Percentiles rank a stretch among this genome's conserved stretches.
These are phyloP conservation scores for Penicillium cosmopolitanum DNA, from an alignment of 495 filamentous ascomycete genomes.

Conservation along the genomic window DNA sequence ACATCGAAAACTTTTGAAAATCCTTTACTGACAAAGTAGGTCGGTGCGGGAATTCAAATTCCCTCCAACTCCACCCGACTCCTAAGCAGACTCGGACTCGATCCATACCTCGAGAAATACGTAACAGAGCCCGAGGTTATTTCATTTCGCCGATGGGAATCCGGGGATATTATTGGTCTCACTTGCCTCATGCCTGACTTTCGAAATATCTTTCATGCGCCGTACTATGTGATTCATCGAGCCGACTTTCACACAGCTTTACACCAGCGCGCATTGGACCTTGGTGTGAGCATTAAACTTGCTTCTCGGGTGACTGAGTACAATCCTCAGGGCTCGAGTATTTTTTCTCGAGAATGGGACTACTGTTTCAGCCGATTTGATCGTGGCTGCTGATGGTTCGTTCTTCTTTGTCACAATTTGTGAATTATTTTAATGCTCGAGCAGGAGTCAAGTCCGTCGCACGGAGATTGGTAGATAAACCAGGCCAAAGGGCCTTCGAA, in stretches of 20 bases:
- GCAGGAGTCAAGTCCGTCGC: conserved; percentile 43
- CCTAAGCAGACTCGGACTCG: conserved; percentile 44
- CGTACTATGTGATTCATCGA: conserved; percentile 50
- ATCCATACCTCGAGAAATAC: conserved; percentile 32
- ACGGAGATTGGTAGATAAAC: conserved; percentile 28
- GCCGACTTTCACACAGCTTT: conserved; percentile 46
- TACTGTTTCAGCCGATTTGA: conserved; percentile 32
- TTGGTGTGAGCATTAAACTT: conserved; percentile 36
- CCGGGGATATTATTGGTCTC: conserved; percentile 40
- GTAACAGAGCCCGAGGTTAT: conserved; percentile 42
- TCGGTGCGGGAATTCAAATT: conserved; percentile 63
- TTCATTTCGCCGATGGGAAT: conserved; percentile 46
- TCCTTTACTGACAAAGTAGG: conserved; percentile 28
- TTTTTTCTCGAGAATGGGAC: conserved; percentile 25
- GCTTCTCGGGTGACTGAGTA: conserved; percentile 29
- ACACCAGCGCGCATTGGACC: conserved; percentile 31
- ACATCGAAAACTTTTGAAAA: not conserved
- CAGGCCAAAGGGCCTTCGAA: conserved; percentile 14
- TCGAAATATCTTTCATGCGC: conserved; percentile 33
- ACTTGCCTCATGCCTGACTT: conserved; percentile 45
- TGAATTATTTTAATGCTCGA: not conserved
- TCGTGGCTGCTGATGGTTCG: conserved; percentile 51
- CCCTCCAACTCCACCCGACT: conserved; percentile 57
- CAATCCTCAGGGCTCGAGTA: conserved; percentile 19
- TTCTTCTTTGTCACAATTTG: not conserved